A percentile compares a stretch with the other conserved stretches of the same genome.
These are phyloP conservation scores for Aspergillus sp. DNA, from an alignment of 2,329 filamentous ascomycete genomes.

Conservation along the genomic window DNA sequence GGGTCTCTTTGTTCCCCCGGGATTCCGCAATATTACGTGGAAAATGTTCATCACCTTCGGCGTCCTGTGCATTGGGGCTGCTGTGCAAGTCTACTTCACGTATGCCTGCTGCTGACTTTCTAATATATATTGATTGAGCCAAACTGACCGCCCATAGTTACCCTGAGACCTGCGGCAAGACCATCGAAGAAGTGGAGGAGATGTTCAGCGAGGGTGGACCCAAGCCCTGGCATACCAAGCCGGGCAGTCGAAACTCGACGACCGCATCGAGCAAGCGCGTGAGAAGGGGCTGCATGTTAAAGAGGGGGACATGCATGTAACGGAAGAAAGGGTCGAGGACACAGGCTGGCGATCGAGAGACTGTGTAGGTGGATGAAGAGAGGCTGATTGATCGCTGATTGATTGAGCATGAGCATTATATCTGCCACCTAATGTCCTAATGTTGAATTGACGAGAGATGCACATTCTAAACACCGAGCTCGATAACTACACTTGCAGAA, in stretches of 20 bases:
- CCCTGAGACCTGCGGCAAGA: conserved; percentile 25
- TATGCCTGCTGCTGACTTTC: conserved; percentile 15
- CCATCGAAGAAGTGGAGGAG: conserved; percentile 25
- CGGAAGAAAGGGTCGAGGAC: background rate
- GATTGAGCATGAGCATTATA: background rate
- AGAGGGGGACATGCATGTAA: background rate
- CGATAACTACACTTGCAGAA: too few species aligned
- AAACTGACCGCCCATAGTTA: conserved; percentile 5
- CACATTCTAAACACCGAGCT: too few species aligned
- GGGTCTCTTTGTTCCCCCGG: conserved; percentile 49
- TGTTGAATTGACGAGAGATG: too few species aligned
- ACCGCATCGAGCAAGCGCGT: conserved; percentile 17
- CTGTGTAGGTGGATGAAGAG: background rate
- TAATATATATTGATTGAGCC: background rate
- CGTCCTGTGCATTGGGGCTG: conserved; percentile 37
- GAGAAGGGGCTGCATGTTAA: conserved; percentile 11
- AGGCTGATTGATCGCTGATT: background rate
- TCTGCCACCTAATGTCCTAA: too few species aligned
- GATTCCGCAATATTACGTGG: conserved; percentile 50
- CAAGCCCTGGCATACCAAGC: conserved; percentile 24
- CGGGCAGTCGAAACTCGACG: conserved; percentile 22
- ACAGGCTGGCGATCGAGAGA: background rate
- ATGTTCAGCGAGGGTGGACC: conserved; percentile 19
- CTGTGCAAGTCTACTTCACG: conserved; percentile 38
- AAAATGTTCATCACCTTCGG: conserved; percentile 46